A percentile compares a stretch with the other conserved stretches of the same genome.
These are phyloP conservation scores for Colletotrichum echinochloae DNA, from an alignment of 2,329 filamentous ascomycete species.

Conservation along the genomic window DNA sequence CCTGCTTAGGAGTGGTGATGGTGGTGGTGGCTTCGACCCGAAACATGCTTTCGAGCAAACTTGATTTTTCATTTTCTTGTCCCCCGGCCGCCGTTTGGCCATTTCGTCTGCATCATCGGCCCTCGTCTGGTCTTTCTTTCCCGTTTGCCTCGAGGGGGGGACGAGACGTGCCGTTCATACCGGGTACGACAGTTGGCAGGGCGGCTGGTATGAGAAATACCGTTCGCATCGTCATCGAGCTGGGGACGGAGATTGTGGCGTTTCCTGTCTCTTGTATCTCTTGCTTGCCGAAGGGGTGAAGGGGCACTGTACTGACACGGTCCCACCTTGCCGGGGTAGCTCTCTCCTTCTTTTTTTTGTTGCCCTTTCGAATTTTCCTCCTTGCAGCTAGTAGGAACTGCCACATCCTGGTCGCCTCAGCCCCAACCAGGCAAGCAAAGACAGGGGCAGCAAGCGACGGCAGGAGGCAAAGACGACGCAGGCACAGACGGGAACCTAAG, in stretches of 20 bases:
- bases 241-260: slow-evolving; percentile 40
- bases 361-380: not conserved
- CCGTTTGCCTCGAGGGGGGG: not conserved
- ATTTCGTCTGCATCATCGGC: slow-evolving; percentile 4
- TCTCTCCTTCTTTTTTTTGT: not conserved
- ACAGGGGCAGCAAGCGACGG: not conserved
- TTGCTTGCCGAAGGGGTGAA: not conserved
- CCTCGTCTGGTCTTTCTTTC: slow-evolving; percentile 5
- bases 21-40: not conserved
- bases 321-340: slow-evolving; percentile 2
- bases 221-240: slow-evolving; percentile 37
- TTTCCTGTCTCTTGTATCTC: slow-evolving; percentile 28
- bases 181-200: slow-evolving; percentile 23
- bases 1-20: no score
- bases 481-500: slow-evolving; percentile 23
- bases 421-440: slow-evolving; percentile 1
- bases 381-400: not conserved
- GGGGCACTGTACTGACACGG: slow-evolving; percentile 28
- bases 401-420: not conserved
- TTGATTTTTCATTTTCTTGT: not conserved
- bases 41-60: not conserved
- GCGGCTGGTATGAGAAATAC: slow-evolving; percentile 5
- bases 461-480: slow-evolving; percentile 20
- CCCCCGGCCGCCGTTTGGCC: slow-evolving; percentile 25
- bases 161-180: not conserved